Conservation (phyloP, 2,329 filamentous ascomycete genomes). For the Ramichloridium luteum region DNA sequence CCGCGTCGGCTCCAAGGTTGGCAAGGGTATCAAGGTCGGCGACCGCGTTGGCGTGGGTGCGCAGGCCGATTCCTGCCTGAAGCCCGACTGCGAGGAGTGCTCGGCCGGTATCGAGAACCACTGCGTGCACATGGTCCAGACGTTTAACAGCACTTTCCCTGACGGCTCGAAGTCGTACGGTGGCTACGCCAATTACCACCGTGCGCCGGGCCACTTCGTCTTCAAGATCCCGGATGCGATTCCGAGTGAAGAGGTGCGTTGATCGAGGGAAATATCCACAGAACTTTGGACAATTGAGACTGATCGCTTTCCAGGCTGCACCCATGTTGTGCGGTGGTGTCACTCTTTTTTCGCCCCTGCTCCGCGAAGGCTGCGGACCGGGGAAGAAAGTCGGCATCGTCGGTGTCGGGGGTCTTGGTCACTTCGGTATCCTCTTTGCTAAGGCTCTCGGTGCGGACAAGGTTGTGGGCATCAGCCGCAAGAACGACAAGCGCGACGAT, state of each 20-base stretch:
- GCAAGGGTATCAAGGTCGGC: constrained; percentile 23
- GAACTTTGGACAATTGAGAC: too few relatives aligned
- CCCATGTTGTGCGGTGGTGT: constrained; percentile 70
- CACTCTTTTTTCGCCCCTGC: constrained; percentile 59
- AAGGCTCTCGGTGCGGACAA: constrained; percentile 57
- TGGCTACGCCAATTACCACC: constrained; percentile 45
- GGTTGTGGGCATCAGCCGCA: constrained; percentile 53
- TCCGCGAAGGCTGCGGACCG: constrained; percentile 53
- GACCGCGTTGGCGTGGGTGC: constrained; percentile 40
- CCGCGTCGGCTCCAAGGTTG: constrained; percentile 21
- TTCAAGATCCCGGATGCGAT: constrained; percentile 44
- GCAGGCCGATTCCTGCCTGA: constrained; percentile 37
- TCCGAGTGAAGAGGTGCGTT: constrained; percentile 29
- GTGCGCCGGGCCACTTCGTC: constrained; percentile 41
- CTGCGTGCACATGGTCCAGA: constrained; percentile 20
- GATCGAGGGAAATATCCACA: too few relatives aligned
- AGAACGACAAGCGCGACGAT: constrained; percentile 45
- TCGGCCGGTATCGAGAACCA: constrained; percentile 31
- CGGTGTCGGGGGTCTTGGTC: constrained; percentile 43
- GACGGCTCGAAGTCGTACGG: constrained; percentile 45
- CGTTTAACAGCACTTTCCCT: constrained; percentile 22
- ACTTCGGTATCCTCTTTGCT: constrained; percentile 60
- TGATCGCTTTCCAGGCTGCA: constrained; percentile 41
- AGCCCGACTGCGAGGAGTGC: constrained; percentile 42
- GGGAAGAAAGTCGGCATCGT: constrained; percentile 61